A percentile compares a stretch with the other conserved stretches of the same genome.
Evolutionary conservation across 371 early-diverging fungal species (phyloP).

Genomic region (Mucor ambiguus): DNA sequence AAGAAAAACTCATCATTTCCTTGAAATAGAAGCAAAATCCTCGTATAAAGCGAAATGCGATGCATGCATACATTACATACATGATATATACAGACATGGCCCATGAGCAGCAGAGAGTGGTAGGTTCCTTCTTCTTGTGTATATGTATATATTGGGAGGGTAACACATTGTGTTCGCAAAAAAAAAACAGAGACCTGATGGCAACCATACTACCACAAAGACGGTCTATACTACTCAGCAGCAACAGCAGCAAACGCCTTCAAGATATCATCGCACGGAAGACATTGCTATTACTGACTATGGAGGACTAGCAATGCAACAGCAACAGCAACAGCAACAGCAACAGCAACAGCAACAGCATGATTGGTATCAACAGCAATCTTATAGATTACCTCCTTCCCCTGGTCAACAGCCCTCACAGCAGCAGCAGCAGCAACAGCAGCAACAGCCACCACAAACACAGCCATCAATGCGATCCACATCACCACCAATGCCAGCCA

Average conservation of each 20-base stretch:
- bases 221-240: background rate
- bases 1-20: background rate
- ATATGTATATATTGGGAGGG: background rate
- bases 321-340: conserved; percentile 6
- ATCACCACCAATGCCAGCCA: conserved; percentile 2
- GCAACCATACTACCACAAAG: conserved; percentile 1
- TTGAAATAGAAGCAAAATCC: conserved; percentile 51
- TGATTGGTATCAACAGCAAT: conserved; percentile 22
- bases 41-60: conserved; percentile 57
- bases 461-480: background rate
- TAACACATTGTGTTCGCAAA: conserved; percentile 2
- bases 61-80: conserved; percentile 62
- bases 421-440: conserved; percentile 2
- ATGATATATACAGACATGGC: conserved; percentile 60
- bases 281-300: background rate
- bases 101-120: conserved; percentile 18
- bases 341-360: conserved; percentile 12
- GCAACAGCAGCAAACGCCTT: background rate
- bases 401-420: conserved; percentile 15
- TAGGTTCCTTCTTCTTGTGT: background rate
- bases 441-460: conserved; percentile 2
- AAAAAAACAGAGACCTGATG: conserved; percentile 6
- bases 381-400: conserved; percentile 21
- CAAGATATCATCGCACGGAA: background rate
- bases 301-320: conserved; percentile 3